phyloP scores from a whole-genome alignment of 345 rosid species.

The Luvunga scandens region DNA sequence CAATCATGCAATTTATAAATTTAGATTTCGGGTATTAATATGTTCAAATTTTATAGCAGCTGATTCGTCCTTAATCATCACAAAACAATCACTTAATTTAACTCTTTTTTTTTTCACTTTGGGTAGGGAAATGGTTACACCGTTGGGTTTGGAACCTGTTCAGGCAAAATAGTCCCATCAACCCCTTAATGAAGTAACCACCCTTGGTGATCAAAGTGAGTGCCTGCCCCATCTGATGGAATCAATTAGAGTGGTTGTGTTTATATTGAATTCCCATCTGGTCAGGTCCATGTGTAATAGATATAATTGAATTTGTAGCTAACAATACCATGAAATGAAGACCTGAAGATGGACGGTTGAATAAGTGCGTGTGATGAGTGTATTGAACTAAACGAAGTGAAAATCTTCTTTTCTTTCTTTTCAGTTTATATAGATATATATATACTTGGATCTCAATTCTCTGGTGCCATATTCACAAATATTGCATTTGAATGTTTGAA shows the following conservation, averaged over 20 bases:
- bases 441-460: neutral
- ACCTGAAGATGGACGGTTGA: neutral
- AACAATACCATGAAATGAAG: neutral
- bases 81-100: neutral
- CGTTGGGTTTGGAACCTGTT: conserved; percentile 87
- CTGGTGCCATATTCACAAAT: neutral
- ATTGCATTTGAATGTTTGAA: neutral
- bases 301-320: no score
- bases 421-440: no score
- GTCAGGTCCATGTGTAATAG: neutral
- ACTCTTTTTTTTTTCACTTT: conserved; percentile 7
- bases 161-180: conserved; percentile 74
- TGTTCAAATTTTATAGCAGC: neutral
- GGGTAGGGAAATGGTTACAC: conserved; percentile 83
- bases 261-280: neutral
- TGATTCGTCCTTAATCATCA: neutral
- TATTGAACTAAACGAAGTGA: neutral
- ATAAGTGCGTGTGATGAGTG: neutral
- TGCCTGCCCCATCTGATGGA: neutral
- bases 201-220: neutral
- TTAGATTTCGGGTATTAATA: neutral
- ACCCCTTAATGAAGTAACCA: conserved; percentile 18
- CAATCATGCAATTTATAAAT: neutral
- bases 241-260: neutral
- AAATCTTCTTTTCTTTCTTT: neutral